Evolutionary conservation across 192 early-diverging fungal species (phyloP).

Genomic region (Jimgerdemannia flammicorona): DNA sequence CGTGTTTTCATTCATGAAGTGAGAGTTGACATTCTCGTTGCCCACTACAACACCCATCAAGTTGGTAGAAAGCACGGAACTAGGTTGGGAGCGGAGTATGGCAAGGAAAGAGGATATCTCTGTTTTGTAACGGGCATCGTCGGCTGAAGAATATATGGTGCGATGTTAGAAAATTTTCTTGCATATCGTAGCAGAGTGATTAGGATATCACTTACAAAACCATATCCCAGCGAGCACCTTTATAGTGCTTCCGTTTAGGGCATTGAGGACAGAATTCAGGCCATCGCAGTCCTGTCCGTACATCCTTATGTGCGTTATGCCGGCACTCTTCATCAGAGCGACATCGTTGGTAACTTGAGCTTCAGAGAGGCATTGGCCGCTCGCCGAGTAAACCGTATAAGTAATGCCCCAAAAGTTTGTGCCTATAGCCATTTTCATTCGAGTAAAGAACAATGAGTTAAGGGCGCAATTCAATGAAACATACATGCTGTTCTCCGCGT

Average conservation of each 20-base stretch:
- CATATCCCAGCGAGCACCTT: neutral
- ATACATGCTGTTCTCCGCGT: no score
- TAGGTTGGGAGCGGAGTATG: neutral
- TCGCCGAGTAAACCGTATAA: neutral
- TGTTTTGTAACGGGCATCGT: neutral
- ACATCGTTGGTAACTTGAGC: neutral
- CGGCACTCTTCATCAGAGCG: neutral
- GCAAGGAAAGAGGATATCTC: neutral
- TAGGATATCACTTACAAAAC: neutral
- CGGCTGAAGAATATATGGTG: neutral
- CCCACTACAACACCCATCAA: neutral
- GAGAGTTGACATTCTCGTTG: slow-evolving; percentile 3
- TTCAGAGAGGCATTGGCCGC: neutral
- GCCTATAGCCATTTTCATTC: neutral
- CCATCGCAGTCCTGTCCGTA: neutral
- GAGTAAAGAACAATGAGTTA: no score
- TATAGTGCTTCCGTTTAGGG: neutral
- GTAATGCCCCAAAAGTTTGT: neutral
- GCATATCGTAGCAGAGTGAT: no score
- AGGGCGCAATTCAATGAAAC: no score
- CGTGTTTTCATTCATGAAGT: neutral
- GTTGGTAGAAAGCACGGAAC: neutral
- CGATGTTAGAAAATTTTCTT: no score
- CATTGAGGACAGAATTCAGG: neutral
- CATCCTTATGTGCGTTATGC: neutral